A percentile compares a stretch with the other conserved stretches of the same genome.
These are phyloP conservation scores for Sugiyamaella xylanicola DNA, from an alignment of 1,139 yeast species.

Conservation along the genomic window DNA sequence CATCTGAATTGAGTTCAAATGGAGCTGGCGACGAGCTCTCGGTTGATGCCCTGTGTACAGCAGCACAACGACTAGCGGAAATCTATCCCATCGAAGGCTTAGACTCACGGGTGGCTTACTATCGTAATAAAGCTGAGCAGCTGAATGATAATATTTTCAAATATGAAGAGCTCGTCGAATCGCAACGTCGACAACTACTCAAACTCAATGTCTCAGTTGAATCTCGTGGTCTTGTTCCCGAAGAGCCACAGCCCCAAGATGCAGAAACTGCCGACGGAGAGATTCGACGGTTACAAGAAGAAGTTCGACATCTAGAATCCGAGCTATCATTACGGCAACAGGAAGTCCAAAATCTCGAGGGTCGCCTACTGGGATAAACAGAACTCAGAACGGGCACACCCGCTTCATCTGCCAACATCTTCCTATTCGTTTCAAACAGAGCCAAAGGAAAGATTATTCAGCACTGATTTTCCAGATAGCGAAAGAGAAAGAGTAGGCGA, in stretches of 20 bases:
- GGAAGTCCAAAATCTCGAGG: conserved; percentile 20
- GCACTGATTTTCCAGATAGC: too few relatives aligned
- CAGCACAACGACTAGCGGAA: conserved; percentile 37
- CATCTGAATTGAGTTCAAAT: background rate
- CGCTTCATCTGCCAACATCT: too few relatives aligned
- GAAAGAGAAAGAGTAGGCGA: too few relatives aligned
- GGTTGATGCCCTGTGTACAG: conserved; percentile 41
- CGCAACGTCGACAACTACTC: conserved; percentile 34
- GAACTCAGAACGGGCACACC: too few relatives aligned
- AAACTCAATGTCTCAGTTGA: conserved; percentile 27
- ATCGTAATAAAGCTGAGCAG: conserved; percentile 30
- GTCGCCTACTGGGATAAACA: conserved; percentile 25
- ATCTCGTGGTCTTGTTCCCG: conserved; percentile 21
- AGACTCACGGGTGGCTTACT: conserved; percentile 33
- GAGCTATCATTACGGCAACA: conserved; percentile 12
- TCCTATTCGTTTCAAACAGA: conserved; percentile 30
- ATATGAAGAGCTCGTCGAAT: conserved; percentile 42
- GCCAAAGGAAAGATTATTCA: too few relatives aligned
- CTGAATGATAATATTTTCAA: conserved; percentile 36
- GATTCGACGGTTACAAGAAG: conserved; percentile 13
- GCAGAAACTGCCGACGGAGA: conserved; percentile 6
- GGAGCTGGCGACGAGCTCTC: conserved; percentile 35
- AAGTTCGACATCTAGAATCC: conserved; percentile 18
- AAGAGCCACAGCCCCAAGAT: background rate
- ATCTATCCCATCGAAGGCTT: conserved; percentile 41